Evolutionary conservation across 2,329 filamentous ascomycete genomes (phyloP).

Genomic region (Hysterium pulicare): DNA sequence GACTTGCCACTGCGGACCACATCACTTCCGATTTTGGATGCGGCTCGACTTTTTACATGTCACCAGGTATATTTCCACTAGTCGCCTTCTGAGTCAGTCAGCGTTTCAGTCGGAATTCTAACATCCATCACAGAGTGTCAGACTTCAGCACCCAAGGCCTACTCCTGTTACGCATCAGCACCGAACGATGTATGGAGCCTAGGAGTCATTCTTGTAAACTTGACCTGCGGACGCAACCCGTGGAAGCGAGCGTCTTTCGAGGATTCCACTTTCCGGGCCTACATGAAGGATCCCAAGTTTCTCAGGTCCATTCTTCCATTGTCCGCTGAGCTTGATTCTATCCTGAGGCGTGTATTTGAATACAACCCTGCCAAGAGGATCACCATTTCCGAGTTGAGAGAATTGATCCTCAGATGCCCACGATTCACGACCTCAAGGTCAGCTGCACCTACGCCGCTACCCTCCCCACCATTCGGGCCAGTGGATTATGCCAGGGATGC

Average conservation of each 20-base stretch:
- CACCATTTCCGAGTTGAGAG: conserved; percentile 73
- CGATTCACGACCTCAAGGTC: conserved; percentile 63
- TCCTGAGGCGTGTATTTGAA: conserved; percentile 84
- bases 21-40: conserved; percentile 93
- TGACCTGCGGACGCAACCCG: conserved; percentile 95
- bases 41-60: conserved; percentile 99
- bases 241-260: conserved; percentile 96
- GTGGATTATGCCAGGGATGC: conserved; percentile 33
- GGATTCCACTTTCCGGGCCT: conserved; percentile 93
- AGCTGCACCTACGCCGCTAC: conserved; percentile 40
- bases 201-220: conserved; percentile 96
- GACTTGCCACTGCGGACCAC: conserved; percentile 80
- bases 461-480: conserved; percentile 44
- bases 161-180: conserved; percentile 80
- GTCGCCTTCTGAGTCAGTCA: conserved; percentile 4
- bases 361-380: conserved; percentile 80
- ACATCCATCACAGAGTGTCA: conserved; percentile 70
- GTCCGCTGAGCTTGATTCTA: conserved; percentile 82
- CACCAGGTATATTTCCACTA: conserved; percentile 69
- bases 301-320: conserved; percentile 89
- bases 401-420: conserved; percentile 72
- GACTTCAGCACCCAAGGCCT: conserved; percentile 66
- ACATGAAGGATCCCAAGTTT: conserved; percentile 79
- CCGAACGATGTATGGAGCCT: conserved; percentile 98
- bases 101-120: conserved; percentile 22